phyloP scores from a whole-genome alignment of 495 filamentous ascomycete genomes.

The Parathielavia hyrcaniae region DNA sequence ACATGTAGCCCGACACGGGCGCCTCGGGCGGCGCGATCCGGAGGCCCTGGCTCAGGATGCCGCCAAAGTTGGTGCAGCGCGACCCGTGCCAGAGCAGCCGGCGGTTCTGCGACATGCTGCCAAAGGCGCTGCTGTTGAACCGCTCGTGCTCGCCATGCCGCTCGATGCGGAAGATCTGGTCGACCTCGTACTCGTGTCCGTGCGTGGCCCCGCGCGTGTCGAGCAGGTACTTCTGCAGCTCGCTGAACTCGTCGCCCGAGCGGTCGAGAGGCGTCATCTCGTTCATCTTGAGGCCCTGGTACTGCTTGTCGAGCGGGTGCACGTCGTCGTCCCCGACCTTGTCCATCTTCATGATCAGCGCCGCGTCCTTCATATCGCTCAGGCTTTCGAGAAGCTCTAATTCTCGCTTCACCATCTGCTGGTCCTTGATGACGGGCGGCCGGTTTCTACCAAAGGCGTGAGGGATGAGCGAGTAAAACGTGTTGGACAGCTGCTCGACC shows the following conservation, averaged over 20 bases:
- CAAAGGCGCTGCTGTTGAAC: slow-evolving; percentile 51
- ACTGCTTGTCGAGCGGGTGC: slow-evolving; percentile 64
- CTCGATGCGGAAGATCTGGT: slow-evolving; percentile 77
- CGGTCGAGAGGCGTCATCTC: slow-evolving; percentile 67
- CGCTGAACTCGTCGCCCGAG: slow-evolving; percentile 53
- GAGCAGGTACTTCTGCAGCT: slow-evolving; percentile 59
- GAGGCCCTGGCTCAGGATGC: slow-evolving; percentile 77
- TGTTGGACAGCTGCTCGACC: slow-evolving; percentile 59
- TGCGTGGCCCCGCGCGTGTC: slow-evolving; percentile 62
- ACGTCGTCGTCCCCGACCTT: slow-evolving; percentile 44
- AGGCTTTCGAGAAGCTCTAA: slow-evolving; percentile 69
- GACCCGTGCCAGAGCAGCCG: slow-evolving; percentile 82
- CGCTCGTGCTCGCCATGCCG: slow-evolving; percentile 66
- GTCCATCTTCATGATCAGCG: slow-evolving; percentile 64
- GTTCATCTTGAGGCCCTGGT: slow-evolving; percentile 59
- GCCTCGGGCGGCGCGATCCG: slow-evolving; percentile 83
- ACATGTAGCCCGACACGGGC: slow-evolving; percentile 68
- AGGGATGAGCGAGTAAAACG: slow-evolving; percentile 75
- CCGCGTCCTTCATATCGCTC: slow-evolving; percentile 75
- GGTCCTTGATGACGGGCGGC: slow-evolving; percentile 56
- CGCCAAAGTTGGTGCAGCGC: slow-evolving; percentile 71
- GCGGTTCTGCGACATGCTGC: slow-evolving; percentile 45
- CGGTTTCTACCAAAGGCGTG: slow-evolving; percentile 70
- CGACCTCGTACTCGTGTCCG: slow-evolving; percentile 49
- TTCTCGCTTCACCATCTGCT: slow-evolving; percentile 59